Percentiles rank a stretch among this genome's conserved stretches.
These are phyloP conservation scores for Naematelia encephala DNA, from an alignment of 768 basidiomycete species.

Conservation along the genomic window DNA sequence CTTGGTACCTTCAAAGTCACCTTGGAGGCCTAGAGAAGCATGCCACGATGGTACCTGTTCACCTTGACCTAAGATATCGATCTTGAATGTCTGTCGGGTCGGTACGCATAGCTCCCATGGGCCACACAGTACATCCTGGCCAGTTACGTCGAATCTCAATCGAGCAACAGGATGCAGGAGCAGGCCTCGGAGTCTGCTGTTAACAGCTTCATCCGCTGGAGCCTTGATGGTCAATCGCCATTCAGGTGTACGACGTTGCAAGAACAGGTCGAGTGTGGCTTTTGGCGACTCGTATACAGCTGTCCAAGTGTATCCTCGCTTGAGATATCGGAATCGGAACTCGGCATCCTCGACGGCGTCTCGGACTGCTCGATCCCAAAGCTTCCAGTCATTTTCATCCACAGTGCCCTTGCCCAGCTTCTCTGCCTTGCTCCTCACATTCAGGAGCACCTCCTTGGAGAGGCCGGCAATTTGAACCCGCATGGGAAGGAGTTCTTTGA, in stretches of 20 bases:
- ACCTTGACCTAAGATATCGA: conserved; percentile 61
- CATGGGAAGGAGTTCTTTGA: conserved; percentile 85
- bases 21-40: conserved; percentile 69
- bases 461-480: conserved; percentile 60
- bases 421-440: conserved; percentile 45
- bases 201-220: conserved; percentile 65
- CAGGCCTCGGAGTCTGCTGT: conserved; percentile 70
- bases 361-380: conserved; percentile 57
- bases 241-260: conserved; percentile 73
- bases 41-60: conserved; percentile 81
- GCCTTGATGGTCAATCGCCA: conserved; percentile 82
- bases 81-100: conserved; percentile 56
- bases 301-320: conserved; percentile 84
- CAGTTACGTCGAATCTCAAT: conserved; percentile 51
- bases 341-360: conserved; percentile 49
- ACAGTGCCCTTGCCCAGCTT: conserved; percentile 30
- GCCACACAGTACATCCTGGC: conserved; percentile 58
- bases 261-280: conserved; percentile 69
- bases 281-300: conserved; percentile 69
- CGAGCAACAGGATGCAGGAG: conserved; percentile 75
- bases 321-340: conserved; percentile 77
- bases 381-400: conserved; percentile 59
- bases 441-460: conserved; percentile 57
- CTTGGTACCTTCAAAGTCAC: conserved; percentile 63
- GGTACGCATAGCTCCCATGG: conserved; percentile 80